A percentile compares a stretch with the other conserved stretches of the same genome.
Evolutionary conservation across 352 stramenopile species (phyloP).

Genomic region (Pythium dissotocum): DNA sequence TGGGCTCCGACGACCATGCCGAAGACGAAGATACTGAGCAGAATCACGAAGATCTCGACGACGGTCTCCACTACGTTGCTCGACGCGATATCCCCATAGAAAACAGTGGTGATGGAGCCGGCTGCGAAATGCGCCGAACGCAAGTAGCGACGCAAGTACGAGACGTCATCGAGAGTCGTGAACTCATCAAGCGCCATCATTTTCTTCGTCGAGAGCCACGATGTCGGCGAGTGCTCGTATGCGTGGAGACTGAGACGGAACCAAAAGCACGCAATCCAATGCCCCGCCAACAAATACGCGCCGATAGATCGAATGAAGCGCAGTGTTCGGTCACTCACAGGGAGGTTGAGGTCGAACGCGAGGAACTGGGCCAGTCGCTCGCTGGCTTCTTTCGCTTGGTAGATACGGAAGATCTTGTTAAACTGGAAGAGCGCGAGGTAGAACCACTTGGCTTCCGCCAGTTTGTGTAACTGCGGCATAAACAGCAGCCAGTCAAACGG

Average conservation of each 20-base stretch:
- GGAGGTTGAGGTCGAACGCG: conserved; percentile 48
- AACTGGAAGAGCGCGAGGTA: conserved; percentile 59
- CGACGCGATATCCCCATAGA: conserved; percentile 69
- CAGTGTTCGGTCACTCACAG: conserved; percentile 47
- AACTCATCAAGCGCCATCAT: conserved; percentile 60
- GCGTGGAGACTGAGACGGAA: conserved; percentile 50
- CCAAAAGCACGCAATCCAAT: conserved; percentile 78
- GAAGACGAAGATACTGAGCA: conserved; percentile 72
- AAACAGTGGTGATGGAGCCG: conserved; percentile 68
- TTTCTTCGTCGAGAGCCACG: conserved; percentile 53
- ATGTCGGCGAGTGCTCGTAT: conserved; percentile 46
- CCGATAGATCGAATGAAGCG: conserved; percentile 52
- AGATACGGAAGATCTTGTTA: conserved; percentile 61
- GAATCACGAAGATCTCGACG: conserved; percentile 56
- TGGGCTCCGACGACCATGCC: conserved; percentile 66
- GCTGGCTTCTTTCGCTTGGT: conserved; percentile 46
- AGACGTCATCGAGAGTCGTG: conserved; percentile 39
- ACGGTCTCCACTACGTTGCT: conserved; percentile 62
- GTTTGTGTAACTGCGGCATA: conserved; percentile 34
- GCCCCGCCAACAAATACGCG: conserved; percentile 52
- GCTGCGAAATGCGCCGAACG: conserved; percentile 60
- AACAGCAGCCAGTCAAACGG: conserved; percentile 58
- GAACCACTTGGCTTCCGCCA: conserved; percentile 41
- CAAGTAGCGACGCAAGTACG: conserved; percentile 47
- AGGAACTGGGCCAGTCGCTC: conserved; percentile 59